phyloP scores from a whole-genome alignment of 2,329 filamentous ascomycete species.

The Peltaster fructicola region DNA sequence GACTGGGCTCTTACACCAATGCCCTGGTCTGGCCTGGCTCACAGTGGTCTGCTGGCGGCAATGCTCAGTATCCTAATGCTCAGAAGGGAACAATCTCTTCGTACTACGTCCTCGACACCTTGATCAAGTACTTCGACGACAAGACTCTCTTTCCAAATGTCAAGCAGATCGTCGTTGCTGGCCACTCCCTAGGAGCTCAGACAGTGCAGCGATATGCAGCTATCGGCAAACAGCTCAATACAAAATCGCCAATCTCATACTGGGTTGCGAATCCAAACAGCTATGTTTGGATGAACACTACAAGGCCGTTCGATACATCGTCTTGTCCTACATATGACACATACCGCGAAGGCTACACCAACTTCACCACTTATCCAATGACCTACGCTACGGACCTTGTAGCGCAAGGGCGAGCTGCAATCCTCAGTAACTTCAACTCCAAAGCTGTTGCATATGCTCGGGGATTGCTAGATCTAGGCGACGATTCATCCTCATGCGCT shows the following conservation, averaged over 20 bases:
- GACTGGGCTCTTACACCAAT: constrained; percentile 16
- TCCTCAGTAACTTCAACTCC: constrained; percentile 18
- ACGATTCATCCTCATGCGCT: constrained; percentile 18
- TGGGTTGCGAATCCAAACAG: constrained; percentile 21
- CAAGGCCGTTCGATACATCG: constrained; percentile 14
- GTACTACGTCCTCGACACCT: constrained; percentile 19
- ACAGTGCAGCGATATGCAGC: constrained; percentile 20
- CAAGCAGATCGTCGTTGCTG: constrained; percentile 21
- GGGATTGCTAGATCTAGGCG: constrained; percentile 18
- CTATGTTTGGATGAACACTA: constrained; percentile 17
- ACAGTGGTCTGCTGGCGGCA: constrained; percentile 18
- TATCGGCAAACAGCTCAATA: constrained; percentile 13
- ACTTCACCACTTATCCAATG: constrained; percentile 17
- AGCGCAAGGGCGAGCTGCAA: constrained; percentile 12
- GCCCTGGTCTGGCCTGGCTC: constrained; percentile 19
- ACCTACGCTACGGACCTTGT: constrained; percentile 16
- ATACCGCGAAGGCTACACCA: constrained; percentile 19
- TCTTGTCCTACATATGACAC: constrained; percentile 18
- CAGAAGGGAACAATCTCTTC: constrained; percentile 14
- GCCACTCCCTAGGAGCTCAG: constrained; percentile 20
- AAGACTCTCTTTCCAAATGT: constrained; percentile 17
- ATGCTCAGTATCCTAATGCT: constrained; percentile 19
- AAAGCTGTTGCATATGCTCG: constrained; percentile 20
- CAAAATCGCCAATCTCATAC: constrained; percentile 13
- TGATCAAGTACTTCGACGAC: constrained; percentile 20